Evolutionary conservation across 352 stramenopile genomes (phyloP), one percentile per base, ranked within the genome.

Genomic region (Phytophthora cryptogea): DNA sequence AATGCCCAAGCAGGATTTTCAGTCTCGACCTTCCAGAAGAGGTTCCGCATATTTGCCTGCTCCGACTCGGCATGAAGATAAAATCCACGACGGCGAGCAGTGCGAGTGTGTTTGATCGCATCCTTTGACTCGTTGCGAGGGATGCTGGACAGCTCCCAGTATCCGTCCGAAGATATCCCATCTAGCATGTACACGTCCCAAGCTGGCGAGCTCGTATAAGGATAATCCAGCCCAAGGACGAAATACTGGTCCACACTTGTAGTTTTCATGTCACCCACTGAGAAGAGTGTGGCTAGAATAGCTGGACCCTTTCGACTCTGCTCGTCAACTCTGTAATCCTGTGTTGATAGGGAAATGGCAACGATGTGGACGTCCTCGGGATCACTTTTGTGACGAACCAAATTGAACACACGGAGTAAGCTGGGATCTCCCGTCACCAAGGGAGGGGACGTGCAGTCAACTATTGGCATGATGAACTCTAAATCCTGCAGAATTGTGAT

Each of bases 21-120:
- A 11, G n/a, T 20, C 5, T 72, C 63, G 1, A 81, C 30, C 1
- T 17, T 37, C 70, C 67, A 80, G 39, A 54, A 43, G 16, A 55
- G 11, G 42, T 69, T 66, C 26, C 66, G 66, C 14, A 75, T 45
- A 27, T 84, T 84, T 5, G 61, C 55, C 35, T 84, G 74, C 33
- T 75, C 51, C 8, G 65, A 73, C 32, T 73, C 60, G 0, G 51
- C 46, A 8, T 63, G 36, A 3, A 80, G 52, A 37, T 78, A 82
- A 35, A 80, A 78, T 1, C 74, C 74, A 3, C 54, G 65, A 8
- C 68, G 67, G 5, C 70, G 52, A 9, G 69, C 49, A 14, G 77
- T 83, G 9, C 52, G 54, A 3, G 66, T 35, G 14, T 64, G 35
- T 0, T 64, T 67, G 28, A 67, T 59, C 5, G 63, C 58, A 27